A percentile compares a stretch with the other conserved stretches of the same genome.
These are phyloP conservation scores for Clonostachys rosea DNA, from an alignment of 2,329 filamentous ascomycete genomes.

Conservation along the genomic window DNA sequence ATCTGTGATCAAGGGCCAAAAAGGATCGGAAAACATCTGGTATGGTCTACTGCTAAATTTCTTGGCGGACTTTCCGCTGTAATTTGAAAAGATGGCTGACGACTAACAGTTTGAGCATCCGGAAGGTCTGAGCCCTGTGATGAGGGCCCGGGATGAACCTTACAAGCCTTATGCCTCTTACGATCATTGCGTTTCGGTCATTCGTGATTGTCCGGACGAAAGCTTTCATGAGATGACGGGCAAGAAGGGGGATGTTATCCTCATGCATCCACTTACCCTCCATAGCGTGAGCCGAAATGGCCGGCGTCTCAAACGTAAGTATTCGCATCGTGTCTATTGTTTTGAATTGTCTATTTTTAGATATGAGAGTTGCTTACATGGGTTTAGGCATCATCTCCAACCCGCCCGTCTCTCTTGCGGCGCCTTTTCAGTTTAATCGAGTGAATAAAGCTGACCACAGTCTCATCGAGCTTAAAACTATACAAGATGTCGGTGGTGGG, in stretches of 20 bases:
- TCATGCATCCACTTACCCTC: slow-evolving; percentile 57
- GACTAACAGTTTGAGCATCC: slow-evolving; percentile 56
- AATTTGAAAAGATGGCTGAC: slow-evolving; percentile 41
- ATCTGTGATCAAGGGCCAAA: slow-evolving; percentile 41
- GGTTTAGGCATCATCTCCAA: slow-evolving; percentile 46
- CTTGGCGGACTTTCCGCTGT: neutral
- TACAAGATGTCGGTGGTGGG: slow-evolving; percentile 3
- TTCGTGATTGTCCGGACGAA: slow-evolving; percentile 20
- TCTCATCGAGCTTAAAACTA: slow-evolving; percentile 38
- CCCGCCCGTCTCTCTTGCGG: slow-evolving; percentile 45
- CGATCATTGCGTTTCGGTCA: too few relatives aligned
- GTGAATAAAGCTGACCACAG: slow-evolving; percentile 38
- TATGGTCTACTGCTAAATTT: neutral
- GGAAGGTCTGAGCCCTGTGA: slow-evolving; percentile 61
- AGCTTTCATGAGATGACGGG: slow-evolving; percentile 50
- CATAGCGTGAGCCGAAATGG: slow-evolving; percentile 33
- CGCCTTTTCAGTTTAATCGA: slow-evolving; percentile 48
- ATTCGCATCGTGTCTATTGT: slow-evolving; percentile 1
- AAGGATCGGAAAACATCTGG: slow-evolving; percentile 3
- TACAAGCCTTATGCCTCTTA: slow-evolving; percentile 4
- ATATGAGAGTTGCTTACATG: too few relatives aligned
- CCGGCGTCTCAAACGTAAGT: slow-evolving; percentile 20
- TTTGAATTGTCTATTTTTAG: too few relatives aligned
- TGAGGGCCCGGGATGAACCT: slow-evolving; percentile 47
- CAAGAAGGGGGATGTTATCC: slow-evolving; percentile 48